Evolutionary conservation across 768 basidiomycete species (phyloP).

Genomic region (Tulasnella sp.): DNA sequence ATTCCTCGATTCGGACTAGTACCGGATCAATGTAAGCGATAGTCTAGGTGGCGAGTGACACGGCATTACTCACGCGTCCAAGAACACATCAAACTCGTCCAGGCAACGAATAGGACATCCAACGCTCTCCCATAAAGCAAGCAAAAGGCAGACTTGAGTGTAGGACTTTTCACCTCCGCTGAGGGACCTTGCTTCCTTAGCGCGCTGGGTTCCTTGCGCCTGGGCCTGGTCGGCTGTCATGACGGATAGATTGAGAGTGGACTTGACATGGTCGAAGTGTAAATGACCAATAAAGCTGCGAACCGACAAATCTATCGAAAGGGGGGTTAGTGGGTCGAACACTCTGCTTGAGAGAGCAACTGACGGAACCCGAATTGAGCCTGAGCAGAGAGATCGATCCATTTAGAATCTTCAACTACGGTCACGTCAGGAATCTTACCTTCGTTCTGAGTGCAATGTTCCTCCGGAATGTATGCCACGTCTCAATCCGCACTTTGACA

Average conservation of each 20-base stretch:
- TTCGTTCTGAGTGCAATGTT: constrained; percentile 90
- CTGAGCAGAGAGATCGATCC: background rate
- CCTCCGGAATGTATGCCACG: constrained; percentile 87
- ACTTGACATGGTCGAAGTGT: constrained; percentile 73
- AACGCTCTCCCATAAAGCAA: constrained; percentile 96
- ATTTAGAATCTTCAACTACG: background rate
- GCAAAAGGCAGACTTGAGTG: constrained; percentile 88
- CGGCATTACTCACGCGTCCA: constrained; percentile 62
- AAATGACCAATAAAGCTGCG: constrained; percentile 92
- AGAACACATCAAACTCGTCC: constrained; percentile 99
- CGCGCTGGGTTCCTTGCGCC: constrained; percentile 52
- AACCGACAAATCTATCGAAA: constrained; percentile 61
- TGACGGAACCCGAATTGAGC: constrained; percentile 29
- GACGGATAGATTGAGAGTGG: constrained; percentile 64
- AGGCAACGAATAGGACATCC: constrained; percentile 93
- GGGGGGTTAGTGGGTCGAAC: background rate
- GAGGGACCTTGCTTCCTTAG: constrained; percentile 72
- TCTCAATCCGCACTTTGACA: constrained; percentile 62
- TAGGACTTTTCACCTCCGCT: constrained; percentile 89
- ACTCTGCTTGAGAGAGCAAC: background rate
- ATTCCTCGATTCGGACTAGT: constrained; percentile 62
- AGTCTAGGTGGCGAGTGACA: constrained; percentile 56
- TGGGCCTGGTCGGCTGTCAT: constrained; percentile 20
- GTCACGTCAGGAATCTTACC: constrained; percentile 29
- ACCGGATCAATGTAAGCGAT: background rate